These are phyloP conservation scores for Citrus maxima DNA, from an alignment of 345 rosid species.

Conservation along the genomic window DNA sequence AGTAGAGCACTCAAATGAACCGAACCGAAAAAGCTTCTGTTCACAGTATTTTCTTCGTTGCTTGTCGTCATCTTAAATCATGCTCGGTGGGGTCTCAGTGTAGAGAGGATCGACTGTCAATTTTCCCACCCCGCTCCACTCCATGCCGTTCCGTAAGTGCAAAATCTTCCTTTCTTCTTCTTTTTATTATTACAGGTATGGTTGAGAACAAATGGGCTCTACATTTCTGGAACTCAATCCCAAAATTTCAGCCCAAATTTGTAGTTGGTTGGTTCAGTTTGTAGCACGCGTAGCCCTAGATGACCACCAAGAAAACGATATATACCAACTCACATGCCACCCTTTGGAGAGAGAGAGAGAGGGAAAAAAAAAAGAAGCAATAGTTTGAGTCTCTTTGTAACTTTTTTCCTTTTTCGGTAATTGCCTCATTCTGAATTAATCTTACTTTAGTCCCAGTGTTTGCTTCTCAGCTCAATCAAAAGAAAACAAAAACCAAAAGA, in stretches of 20 bases:
- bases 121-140: too few species aligned
- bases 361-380: neutral
- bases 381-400: neutral
- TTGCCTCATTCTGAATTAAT: constrained; percentile 16
- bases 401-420: constrained; percentile 18
- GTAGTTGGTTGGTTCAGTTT: neutral
- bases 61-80: too few species aligned
- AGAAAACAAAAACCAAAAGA: constrained; percentile 5
- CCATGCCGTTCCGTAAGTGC: too few species aligned
- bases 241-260: neutral
- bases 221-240: neutral
- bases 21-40: too few species aligned
- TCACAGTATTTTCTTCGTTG: too few species aligned
- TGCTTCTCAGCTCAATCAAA: constrained; percentile 7
- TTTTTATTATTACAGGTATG: too few species aligned
- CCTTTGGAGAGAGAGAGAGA: too few species aligned
- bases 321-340: too few species aligned
- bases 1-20: too few species aligned
- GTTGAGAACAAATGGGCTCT: neutral
- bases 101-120: too few species aligned
- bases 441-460: constrained; percentile 22
- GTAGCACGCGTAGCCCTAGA: neutral
- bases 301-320: neutral
- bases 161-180: too few species aligned
- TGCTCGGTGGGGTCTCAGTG: too few species aligned